Evolutionary conservation across 345 rosid genomes (phyloP).

Genomic region (Camelina laxa): DNA sequence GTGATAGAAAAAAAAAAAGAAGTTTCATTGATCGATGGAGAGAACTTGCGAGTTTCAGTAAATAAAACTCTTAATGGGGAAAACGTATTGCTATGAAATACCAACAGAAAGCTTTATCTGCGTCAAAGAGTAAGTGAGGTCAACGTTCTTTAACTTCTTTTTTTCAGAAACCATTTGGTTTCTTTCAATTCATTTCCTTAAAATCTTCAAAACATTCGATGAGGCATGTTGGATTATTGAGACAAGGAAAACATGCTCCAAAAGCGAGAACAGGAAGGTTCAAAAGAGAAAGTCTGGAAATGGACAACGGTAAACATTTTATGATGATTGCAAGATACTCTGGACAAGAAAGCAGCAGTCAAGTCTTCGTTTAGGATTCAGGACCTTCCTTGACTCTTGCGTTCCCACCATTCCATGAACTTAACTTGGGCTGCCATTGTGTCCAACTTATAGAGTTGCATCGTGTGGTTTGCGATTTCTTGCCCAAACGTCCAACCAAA

Average conservation of each 20-base stretch:
- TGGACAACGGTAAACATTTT: constrained; percentile 11
- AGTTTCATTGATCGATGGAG: too few relatives aligned
- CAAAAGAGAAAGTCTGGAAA: constrained; percentile 20
- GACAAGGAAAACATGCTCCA: constrained; percentile 28
- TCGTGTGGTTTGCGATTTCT: constrained; percentile 70
- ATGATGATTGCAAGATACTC: constrained; percentile 14
- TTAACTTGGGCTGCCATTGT: constrained; percentile 85
- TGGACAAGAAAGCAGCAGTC: constrained; percentile 18
- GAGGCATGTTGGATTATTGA: constrained; percentile 34
- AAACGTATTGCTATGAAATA: neutral
- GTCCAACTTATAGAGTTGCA: constrained; percentile 84
- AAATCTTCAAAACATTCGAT: constrained; percentile 21
- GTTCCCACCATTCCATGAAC: constrained; percentile 97
- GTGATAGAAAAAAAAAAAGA: too few relatives aligned
- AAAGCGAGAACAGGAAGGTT: neutral
- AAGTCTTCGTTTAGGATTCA: constrained; percentile 26
- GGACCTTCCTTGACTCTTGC: constrained; percentile 50
- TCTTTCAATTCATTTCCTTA: constrained; percentile 2
- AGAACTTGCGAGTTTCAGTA: neutral
- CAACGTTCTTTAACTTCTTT: neutral
- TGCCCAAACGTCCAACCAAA: constrained; percentile 95
- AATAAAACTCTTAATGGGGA: neutral
- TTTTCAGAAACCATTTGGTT: too few relatives aligned
- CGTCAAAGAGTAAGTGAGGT: neutral
- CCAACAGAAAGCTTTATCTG: neutral